Evolutionary conservation across 306 rosid species (phyloP), one percentile per base, ranked within the genome.

Genomic region (Vicia sativa): DNA sequence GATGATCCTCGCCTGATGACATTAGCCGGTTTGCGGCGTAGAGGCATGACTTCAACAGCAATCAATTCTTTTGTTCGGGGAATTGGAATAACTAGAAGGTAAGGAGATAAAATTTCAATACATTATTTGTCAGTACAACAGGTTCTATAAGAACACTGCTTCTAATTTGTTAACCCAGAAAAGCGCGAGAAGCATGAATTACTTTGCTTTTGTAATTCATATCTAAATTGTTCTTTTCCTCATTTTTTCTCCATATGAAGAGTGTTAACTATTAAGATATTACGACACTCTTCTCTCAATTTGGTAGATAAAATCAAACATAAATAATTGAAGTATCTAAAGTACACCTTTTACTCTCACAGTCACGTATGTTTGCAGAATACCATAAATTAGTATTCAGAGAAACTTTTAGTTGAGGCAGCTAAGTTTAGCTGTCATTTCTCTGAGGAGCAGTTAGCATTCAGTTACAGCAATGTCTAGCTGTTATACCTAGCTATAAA

Each of bases 1-100:
- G 99, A 95, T 85, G 99, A 95, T 75, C 97, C 99, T 41, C 97
- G 97, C 9, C 89, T 95, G 57, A 85, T 95, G 95, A 95, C 97
- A 18, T 82, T 95, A 62, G 90, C 97, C 39, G 99, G 99, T 68
- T 85, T 95, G 78, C 76, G 87, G 70, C 99, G 97, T 11, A 88
- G 92, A 81, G 99, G 99, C 65, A 79, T 90, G 38, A 83, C 96
- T 11, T 78, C 96, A 42, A 84, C 90, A 21, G 90, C 99, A 35
- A 88, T 95, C 29, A 95, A 95, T 85, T 78, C 96, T 21, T 95
- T 95, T 84, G 95, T 95, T 39, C 82, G 96, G 65, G 96, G 99
- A 83, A 85, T 95, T 68, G 99, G 99, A 78, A 88, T 95, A 72
- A 95, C 99, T 65, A 88, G 99, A 87, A 95, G 99, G 99, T 93